Evolutionary conservation across 1,139 yeast species (phyloP).

Genomic region (Geotrichum candidum): DNA sequence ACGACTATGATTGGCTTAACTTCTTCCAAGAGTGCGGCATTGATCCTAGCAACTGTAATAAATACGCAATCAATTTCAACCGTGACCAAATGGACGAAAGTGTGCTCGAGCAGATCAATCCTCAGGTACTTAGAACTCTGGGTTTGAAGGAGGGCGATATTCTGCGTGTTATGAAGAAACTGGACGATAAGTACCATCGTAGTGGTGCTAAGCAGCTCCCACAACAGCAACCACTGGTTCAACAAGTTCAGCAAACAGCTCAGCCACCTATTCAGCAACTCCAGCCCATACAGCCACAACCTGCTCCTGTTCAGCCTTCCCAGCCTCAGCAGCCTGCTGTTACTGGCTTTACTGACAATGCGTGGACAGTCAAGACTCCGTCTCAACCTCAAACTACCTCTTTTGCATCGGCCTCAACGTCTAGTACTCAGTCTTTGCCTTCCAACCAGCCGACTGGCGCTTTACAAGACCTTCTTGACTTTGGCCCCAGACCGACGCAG

Average conservation of each 20-base stretch:
- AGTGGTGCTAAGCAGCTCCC: slow-evolving; percentile 20
- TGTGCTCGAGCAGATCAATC: slow-evolving; percentile 70
- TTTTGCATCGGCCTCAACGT: background rate
- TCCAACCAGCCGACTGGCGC: slow-evolving; percentile 15
- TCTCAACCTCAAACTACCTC: background rate
- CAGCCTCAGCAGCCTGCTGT: slow-evolving; percentile 28
- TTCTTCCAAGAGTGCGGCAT: slow-evolving; percentile 91
- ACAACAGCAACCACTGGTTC: background rate
- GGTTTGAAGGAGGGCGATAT: slow-evolving; percentile 97
- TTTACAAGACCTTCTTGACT: slow-evolving; percentile 17
- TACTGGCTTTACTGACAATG: slow-evolving; percentile 8
- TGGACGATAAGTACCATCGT: slow-evolving; percentile 70
- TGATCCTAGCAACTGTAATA: slow-evolving; percentile 88
- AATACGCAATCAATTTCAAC: slow-evolving; percentile 79
- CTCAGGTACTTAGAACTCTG: slow-evolving; percentile 76
- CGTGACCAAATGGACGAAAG: slow-evolving; percentile 91
- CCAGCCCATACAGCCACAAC: slow-evolving; percentile 1
- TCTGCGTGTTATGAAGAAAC: slow-evolving; percentile 72
- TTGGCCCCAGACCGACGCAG: slow-evolving; percentile 3
- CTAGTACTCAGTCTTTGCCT: background rate
- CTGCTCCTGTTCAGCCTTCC: background rate
- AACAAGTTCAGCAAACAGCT: background rate
- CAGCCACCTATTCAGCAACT: background rate
- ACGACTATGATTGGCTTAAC: slow-evolving; percentile 90
- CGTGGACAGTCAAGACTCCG: slow-evolving; percentile 12